phyloP scores from a whole-genome alignment of 495 filamentous ascomycete species.

The Hypoxylon intermedium region DNA sequence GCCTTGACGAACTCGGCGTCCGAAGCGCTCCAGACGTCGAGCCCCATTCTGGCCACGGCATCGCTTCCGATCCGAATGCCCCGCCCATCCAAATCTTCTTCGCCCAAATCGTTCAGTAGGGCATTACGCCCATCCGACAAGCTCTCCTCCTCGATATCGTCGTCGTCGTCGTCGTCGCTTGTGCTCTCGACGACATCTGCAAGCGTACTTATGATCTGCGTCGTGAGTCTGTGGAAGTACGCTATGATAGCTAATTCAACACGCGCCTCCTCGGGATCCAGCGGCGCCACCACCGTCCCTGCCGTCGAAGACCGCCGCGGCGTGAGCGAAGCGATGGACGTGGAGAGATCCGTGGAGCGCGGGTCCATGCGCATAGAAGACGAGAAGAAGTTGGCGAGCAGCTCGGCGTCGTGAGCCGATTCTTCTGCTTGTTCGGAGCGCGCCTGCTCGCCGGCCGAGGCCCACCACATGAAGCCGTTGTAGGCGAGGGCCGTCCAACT shows the following conservation, averaged over 20 bases:
- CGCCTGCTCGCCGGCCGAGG: conserved; percentile 86
- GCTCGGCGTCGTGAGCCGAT: conserved; percentile 52
- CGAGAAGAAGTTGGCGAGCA: conserved; percentile 54
- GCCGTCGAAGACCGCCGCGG: conserved; percentile 31
- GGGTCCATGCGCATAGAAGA: conserved; percentile 40
- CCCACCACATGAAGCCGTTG: conserved; percentile 97
- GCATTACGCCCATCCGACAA: conserved; percentile 34
- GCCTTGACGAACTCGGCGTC: conserved; percentile 78
- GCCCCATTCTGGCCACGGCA: conserved; percentile 79
- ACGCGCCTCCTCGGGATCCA: conserved; percentile 44
- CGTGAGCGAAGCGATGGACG: conserved; percentile 50
- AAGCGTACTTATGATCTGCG: conserved; percentile 70
- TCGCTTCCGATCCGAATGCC: conserved; percentile 68
- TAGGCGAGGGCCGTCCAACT: conserved; percentile 94
- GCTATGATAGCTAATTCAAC: conserved; percentile 80
- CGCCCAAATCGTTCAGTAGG: conserved; percentile 39
- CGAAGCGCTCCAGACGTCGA: conserved; percentile 83
- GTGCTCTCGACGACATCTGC: conserved; percentile 69
- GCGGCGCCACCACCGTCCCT: conserved; percentile 16
- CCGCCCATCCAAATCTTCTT: conserved; percentile 43
- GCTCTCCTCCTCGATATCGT: conserved; percentile 41
- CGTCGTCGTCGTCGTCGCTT: conserved; percentile 59
- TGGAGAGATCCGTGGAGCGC: conserved; percentile 43
- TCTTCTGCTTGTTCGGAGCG: conserved; percentile 59
- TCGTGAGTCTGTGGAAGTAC: conserved; percentile 90